These are phyloP conservation scores for Grammothele lineata DNA, from an alignment of 768 basidiomycete genomes.

Conservation along the genomic window DNA sequence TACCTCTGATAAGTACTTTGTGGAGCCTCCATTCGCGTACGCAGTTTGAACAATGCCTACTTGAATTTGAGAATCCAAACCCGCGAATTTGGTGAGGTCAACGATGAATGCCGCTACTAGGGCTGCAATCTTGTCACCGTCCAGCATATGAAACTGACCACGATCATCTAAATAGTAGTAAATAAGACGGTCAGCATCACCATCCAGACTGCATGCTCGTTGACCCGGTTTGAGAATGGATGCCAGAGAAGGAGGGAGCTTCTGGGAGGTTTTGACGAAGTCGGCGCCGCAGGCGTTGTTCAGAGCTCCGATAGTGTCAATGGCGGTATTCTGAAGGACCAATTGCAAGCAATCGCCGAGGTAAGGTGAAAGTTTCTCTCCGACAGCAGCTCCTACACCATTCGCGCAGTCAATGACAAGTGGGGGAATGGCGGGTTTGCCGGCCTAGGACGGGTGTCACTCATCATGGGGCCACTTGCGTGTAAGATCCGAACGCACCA, in stretches of 20 bases:
- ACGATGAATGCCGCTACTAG: conserved; percentile 91
- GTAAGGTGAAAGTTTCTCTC: conserved; percentile 53
- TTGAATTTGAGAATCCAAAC: conserved; percentile 69
- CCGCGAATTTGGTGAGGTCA: conserved; percentile 82
- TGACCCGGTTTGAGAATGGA: conserved; percentile 63
- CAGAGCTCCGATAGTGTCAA: conserved; percentile 61
- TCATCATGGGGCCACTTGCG: not conserved
- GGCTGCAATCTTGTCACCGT: conserved; percentile 97
- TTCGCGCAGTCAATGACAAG: conserved; percentile 97
- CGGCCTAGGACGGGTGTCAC: conserved; percentile 38
- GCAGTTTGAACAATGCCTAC: conserved; percentile 98
- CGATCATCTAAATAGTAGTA: conserved; percentile 87
- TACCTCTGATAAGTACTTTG: conserved; percentile 84
- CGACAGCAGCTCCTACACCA: conserved; percentile 83
- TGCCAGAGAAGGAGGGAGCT: conserved; percentile 71
- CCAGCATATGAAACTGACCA: conserved; percentile 83
- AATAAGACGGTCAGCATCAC: conserved; percentile 95
- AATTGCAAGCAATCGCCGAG: conserved; percentile 61
- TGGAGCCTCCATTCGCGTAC: conserved; percentile 97
- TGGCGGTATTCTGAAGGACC: conserved; percentile 64
- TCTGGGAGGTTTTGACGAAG: conserved; percentile 92
- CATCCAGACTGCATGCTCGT: conserved; percentile 91
- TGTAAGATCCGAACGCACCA: conserved; percentile 51
- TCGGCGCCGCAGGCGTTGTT: conserved; percentile 93
- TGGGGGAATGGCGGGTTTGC: conserved; percentile 51